These are phyloP conservation scores for Agastache rugosa DNA, from an alignment of 257 asterid genomes.

Conservation along the genomic window DNA sequence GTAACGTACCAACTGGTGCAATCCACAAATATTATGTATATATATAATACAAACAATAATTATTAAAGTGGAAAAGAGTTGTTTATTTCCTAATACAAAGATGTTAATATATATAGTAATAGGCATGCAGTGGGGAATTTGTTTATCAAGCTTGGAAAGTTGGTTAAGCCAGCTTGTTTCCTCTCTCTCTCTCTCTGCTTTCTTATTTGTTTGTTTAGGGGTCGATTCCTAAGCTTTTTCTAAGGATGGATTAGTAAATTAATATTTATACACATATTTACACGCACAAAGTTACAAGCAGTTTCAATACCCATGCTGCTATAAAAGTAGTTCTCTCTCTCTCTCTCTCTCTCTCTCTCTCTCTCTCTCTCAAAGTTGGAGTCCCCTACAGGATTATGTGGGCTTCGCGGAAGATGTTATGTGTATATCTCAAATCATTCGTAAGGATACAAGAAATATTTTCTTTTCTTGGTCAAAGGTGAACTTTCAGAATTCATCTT, in stretches of 20 bases:
- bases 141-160: constrained; percentile 31
- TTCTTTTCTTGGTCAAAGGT: constrained; percentile 34
- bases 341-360: not conserved
- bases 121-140: not conserved
- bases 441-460: no score
- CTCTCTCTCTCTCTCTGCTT: not conserved
- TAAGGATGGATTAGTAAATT: not conserved
- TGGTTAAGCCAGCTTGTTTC: constrained; percentile 21
- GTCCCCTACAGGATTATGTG: constrained; percentile 30
- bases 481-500: constrained; percentile 23
- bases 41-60: no score
- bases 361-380: constrained; percentile 16
- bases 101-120: no score
- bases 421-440: no score
- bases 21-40: no score
- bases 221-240: not conserved
- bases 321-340: not conserved
- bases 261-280: not conserved
- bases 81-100: no score
- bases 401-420: constrained; percentile 30
- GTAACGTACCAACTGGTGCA: no score
- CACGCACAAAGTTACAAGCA: constrained; percentile 12
- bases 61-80: no score
- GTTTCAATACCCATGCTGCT: constrained; percentile 8
- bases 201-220: not conserved